Base-by-base conservation (phyloP, 768 basidiomycete species). In the Inosperma sp. region DNA sequence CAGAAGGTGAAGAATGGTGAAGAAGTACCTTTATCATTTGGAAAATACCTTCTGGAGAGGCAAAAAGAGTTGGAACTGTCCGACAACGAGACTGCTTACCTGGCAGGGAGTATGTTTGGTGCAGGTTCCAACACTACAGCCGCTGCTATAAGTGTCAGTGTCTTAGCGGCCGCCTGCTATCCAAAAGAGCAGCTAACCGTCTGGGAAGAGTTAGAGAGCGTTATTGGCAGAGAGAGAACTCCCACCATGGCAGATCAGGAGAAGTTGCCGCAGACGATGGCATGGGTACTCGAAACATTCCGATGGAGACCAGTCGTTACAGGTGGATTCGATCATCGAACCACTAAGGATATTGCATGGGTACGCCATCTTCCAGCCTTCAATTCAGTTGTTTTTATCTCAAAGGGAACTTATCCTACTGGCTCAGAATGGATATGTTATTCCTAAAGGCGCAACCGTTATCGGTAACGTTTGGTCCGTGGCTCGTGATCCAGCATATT, bases 111-210 rank as follows among this genome's bases (percentile, higher is more conserved):
- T 31, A 78, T 85, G 65, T 85, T 82, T 52, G 83, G 83, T 21
- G 83, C 82, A 27, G 83, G 83, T 12, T 76, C 79, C 0, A 83
- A 83, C 55, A 84, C 83, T 57, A 84, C 80, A 7, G 79, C 81
- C 3, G 75, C 79, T 9, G 81, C 77, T 0, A 78, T 83, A 52
- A 77, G 76, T 56, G 67, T 81, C 33, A 59, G 71, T 2, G 64
- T 84, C n/a, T 73, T 84, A 70, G 81, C 82, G 14, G 73, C 82
- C 1, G 79, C 79, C 0, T 72, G 72, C 50, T 75, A 78, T 52
- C 81, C 81, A 2, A 71, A 75, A 16, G 71, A 80, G 0, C 81
- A 83, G 43, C 59, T 52, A 3, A 60, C 60, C 17, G 76, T 83
- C 1, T 81, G 82, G 48, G 70, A 75, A 25, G 80, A 84, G 55